Percentiles rank a stretch among this genome's conserved stretches.
These are phyloP conservation scores for Wickerhamiella vanderwaltii DNA, from an alignment of 805 yeast species.

Conservation along the genomic window DNA sequence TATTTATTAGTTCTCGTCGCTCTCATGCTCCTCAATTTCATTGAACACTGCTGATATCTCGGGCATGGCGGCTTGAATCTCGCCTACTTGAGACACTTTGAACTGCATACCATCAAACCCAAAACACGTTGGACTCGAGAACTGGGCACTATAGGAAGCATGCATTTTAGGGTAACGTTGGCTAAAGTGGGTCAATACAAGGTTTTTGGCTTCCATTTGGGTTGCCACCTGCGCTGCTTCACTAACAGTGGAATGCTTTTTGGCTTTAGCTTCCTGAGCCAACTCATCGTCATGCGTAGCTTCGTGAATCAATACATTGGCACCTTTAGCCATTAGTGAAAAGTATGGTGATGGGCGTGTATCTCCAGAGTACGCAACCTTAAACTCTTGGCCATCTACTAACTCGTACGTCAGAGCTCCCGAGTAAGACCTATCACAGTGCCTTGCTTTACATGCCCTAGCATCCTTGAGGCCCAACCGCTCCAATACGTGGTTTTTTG, in stretches of 20 bases:
- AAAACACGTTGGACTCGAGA: slow-evolving; percentile 28
- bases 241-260: slow-evolving; percentile 76
- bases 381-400: slow-evolving; percentile 32
- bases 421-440: slow-evolving; percentile 74
- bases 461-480: neutral
- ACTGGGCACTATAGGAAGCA: slow-evolving; percentile 14
- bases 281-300: slow-evolving; percentile 80
- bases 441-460: slow-evolving; percentile 62
- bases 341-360: slow-evolving; percentile 70
- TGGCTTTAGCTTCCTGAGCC: slow-evolving; percentile 62
- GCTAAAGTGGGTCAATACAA: slow-evolving; percentile 82
- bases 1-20: neutral
- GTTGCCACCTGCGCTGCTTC: slow-evolving; percentile 69
- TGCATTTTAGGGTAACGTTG: slow-evolving; percentile 68
- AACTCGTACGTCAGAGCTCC: slow-evolving; percentile 37
- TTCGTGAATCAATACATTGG: slow-evolving; percentile 80
- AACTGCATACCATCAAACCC: slow-evolving; percentile 60
- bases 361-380: slow-evolving; percentile 85
- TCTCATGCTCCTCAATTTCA: slow-evolving; percentile 14
- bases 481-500: neutral
- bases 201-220: slow-evolving; percentile 56
- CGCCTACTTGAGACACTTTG: slow-evolving; percentile 33
- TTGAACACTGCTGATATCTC: slow-evolving; percentile 18
- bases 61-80: slow-evolving; percentile 21
- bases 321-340: slow-evolving; percentile 48